Evolutionary conservation across 2,329 filamentous ascomycete genomes (phyloP), one percentile per base, ranked within the genome.

Genomic region (Sporothrix dimorphospora): DNA sequence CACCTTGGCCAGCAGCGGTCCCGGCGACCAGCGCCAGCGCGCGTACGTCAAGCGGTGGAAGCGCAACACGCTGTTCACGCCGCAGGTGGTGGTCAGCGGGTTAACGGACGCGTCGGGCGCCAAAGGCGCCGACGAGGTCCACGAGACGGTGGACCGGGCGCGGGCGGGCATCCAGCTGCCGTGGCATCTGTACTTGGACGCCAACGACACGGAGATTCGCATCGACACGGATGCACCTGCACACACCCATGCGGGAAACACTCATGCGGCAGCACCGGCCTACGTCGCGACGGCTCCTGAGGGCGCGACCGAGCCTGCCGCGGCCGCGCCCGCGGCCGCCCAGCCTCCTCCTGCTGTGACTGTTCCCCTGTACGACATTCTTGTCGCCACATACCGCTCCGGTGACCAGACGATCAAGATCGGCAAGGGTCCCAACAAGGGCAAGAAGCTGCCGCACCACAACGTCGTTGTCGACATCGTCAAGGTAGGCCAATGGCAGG

Each of bases 401-500:
- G 75, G 74, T 9, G 75, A 76, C 16, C 74, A 79, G 49, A 76
- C 71, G 9, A 74, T 81, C 47, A 80, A 81, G 71, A 76, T 81
- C 42, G 75, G 76, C 12, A 78, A 78, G 61, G 80, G 79, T 0
- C 76, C 78, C 3, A 81, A 81, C 74, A 81, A 80, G 76, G 78
- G 79, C 34, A 80, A 80, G 75, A 81, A 80, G 69, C 71, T 82
- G 16, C 71, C 75, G 38, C 79, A 81, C 68, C 76, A 76, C 42
- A 80, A 81, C 69, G 72, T 78, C 1, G 80, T 81, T 1, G 77
- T 76, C 42, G 76, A 77, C 30, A 70, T 81, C 8, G 74, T 74
- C 66, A 81, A 80, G 76, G 76, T 80, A 72, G 80, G 80, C 6
- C 78, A 81, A 71, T 81, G 80, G 80, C 74, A 45, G 21, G 80